Evolutionary conservation across 306 rosid genomes (phyloP).

Genomic region (Glycyrrhiza uralensis): DNA sequence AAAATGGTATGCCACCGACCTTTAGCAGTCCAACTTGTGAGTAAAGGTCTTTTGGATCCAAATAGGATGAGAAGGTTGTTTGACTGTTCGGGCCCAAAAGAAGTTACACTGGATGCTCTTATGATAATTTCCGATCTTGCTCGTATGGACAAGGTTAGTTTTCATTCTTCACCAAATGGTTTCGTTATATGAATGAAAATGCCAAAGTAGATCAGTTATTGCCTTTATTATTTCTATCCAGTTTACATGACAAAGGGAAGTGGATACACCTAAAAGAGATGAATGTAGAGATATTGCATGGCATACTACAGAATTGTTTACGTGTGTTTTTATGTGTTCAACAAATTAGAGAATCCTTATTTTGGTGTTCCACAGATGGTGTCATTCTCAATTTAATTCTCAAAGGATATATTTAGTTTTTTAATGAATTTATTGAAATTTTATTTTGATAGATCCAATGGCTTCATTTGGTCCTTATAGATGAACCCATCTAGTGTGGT

Average conservation of each 20-base stretch:
- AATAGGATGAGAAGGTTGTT: constrained; percentile 72
- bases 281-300: constrained; percentile 4
- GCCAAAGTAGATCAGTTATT: background rate
- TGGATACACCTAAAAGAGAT: background rate
- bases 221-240: background rate
- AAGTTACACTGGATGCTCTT: constrained; percentile 65
- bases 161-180: constrained; percentile 25
- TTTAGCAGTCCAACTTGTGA: constrained; percentile 75
- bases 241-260: background rate
- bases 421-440: background rate
- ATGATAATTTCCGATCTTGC: constrained; percentile 97
- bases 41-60: constrained; percentile 78
- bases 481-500: background rate
- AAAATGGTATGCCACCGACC: constrained; percentile 81
- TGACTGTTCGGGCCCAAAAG: constrained; percentile 65
- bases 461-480: background rate
- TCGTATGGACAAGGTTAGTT: constrained; percentile 90
- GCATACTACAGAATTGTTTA: background rate
- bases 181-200: background rate
- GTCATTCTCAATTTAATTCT: constrained; percentile 1
- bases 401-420: background rate
- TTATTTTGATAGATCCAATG: background rate
- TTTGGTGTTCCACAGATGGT: background rate
- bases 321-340: background rate
- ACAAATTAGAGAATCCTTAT: background rate